Evolutionary conservation across 225 moss, liverwort and hornwort genomes (phyloP).

Genomic region (Thuidium tamariscinum): DNA sequence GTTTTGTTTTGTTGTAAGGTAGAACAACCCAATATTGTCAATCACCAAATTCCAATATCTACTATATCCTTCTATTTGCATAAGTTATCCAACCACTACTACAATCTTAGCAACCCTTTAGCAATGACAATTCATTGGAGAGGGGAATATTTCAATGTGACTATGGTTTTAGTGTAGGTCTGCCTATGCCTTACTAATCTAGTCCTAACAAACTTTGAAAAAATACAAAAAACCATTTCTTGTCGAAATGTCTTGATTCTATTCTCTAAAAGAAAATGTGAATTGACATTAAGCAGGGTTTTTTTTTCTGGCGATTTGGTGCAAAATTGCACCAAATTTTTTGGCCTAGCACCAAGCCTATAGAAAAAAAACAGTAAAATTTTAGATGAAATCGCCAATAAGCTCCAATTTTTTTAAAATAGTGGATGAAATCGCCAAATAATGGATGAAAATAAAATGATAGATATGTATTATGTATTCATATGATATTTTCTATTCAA

Average conservation of each 20-base stretch:
- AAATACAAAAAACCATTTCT: not conserved
- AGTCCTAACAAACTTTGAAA: not conserved
- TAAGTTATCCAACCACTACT: rapidly evolving
- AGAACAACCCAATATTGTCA: rapidly evolving
- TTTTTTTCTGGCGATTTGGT: no score
- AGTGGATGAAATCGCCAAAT: no score
- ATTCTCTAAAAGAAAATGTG: rapidly evolving
- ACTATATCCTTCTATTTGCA: rapidly evolving
- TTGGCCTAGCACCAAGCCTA: no score
- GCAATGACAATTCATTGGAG: not conserved
- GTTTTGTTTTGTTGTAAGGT: not conserved
- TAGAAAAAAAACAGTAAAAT: no score
- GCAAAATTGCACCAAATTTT: no score
- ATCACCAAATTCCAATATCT: no score
- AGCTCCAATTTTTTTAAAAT: no score
- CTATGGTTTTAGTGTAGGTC: rapidly evolving
- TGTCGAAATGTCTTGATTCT: not conserved
- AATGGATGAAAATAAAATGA: no score
- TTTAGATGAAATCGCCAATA: no score
- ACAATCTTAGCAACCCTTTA: not conserved
- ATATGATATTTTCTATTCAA: no score
- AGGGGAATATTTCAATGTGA: rapidly evolving
- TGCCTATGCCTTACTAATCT: not conserved
- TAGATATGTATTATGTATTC: no score
- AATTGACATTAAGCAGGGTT: no score